phyloP scores from a whole-genome alignment of 495 filamentous ascomycete species.

The Tetracladium marchalianum region DNA sequence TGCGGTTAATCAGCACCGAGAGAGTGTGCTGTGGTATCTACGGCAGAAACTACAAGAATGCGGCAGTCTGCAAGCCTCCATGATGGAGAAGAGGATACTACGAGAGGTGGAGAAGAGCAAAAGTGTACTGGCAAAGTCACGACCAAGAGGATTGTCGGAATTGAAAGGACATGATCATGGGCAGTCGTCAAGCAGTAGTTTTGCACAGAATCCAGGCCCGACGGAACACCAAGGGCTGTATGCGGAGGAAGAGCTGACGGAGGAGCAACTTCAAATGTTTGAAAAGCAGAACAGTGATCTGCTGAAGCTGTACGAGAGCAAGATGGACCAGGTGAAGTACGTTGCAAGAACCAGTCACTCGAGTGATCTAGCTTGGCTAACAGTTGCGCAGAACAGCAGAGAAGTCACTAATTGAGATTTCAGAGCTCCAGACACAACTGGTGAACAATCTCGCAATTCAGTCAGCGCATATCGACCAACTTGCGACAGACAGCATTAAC shows the following conservation, averaged over 20 bases:
- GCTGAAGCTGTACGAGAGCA: slow-evolving; percentile 85
- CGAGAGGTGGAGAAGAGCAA: slow-evolving; percentile 82
- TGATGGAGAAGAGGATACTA: slow-evolving; percentile 83
- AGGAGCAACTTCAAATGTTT: slow-evolving; percentile 85
- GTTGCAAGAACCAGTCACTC: slow-evolving; percentile 19
- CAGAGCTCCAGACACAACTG: slow-evolving; percentile 81
- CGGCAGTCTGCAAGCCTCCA: slow-evolving; percentile 65
- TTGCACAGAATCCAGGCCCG: slow-evolving; percentile 18
- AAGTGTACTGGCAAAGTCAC: slow-evolving; percentile 68
- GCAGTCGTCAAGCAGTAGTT: slow-evolving; percentile 5
- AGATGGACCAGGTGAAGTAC: slow-evolving; percentile 84
- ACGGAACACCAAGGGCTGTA: slow-evolving; percentile 27
- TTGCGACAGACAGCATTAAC: slow-evolving; percentile 73
- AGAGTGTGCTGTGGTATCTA: slow-evolving; percentile 76
- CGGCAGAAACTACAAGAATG: slow-evolving; percentile 63
- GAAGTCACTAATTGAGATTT: slow-evolving; percentile 84
- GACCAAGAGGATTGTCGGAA: slow-evolving; percentile 22
- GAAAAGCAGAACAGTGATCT: slow-evolving; percentile 88
- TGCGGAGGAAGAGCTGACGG: slow-evolving; percentile 54
- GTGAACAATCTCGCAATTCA: slow-evolving; percentile 77
- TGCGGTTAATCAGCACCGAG: slow-evolving; percentile 52
- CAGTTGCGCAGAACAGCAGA: slow-evolving; percentile 61
- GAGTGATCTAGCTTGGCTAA: slow-evolving; percentile 1
- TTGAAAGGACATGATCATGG: slow-evolving; percentile 12
- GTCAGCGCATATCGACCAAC: slow-evolving; percentile 73